phyloP scores from a whole-genome alignment of 352 stramenopile genomes.

The Phytophthora chlamydospora region DNA sequence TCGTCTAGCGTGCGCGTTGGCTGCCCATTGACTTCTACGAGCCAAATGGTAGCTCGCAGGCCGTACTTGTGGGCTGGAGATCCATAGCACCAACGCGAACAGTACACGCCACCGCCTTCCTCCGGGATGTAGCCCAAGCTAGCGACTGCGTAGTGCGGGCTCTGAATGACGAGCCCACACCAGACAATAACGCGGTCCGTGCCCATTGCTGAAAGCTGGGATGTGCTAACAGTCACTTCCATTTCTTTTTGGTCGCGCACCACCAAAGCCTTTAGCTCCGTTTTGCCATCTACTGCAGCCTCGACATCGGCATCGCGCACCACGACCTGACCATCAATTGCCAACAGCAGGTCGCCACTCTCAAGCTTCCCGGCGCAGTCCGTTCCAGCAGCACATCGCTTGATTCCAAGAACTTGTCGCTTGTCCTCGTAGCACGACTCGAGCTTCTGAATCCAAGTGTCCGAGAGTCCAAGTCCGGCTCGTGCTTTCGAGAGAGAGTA shows the following conservation, averaged over 20 bases:
- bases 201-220: slow-evolving; percentile 73
- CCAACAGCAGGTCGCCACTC: slow-evolving; percentile 86
- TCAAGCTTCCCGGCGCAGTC: slow-evolving; percentile 72
- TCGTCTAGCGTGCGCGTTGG: slow-evolving; percentile 81
- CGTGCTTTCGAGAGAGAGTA: slow-evolving; percentile 89
- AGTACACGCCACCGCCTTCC: slow-evolving; percentile 87
- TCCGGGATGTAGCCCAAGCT: slow-evolving; percentile 88
- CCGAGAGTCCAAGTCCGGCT: slow-evolving; percentile 81
- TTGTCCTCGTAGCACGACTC: slow-evolving; percentile 80
- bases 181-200: slow-evolving; percentile 92
- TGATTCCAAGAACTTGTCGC: slow-evolving; percentile 88
- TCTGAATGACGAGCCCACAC: slow-evolving; percentile 92
- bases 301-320: slow-evolving; percentile 87
- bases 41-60: slow-evolving; percentile 90
- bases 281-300: slow-evolving; percentile 54
- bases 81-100: slow-evolving; percentile 91
- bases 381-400: slow-evolving; percentile 73
- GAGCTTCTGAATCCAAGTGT: slow-evolving; percentile 87
- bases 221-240: slow-evolving; percentile 62
- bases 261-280: slow-evolving; percentile 63
- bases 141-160: slow-evolving; percentile 85
- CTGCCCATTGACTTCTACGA: slow-evolving; percentile 91
- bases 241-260: slow-evolving; percentile 81
- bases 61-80: slow-evolving; percentile 92
- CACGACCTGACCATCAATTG: slow-evolving; percentile 76